These are phyloP conservation scores for Aquilaria malaccensis DNA, from an alignment of 345 rosid species.

Conservation along the genomic window DNA sequence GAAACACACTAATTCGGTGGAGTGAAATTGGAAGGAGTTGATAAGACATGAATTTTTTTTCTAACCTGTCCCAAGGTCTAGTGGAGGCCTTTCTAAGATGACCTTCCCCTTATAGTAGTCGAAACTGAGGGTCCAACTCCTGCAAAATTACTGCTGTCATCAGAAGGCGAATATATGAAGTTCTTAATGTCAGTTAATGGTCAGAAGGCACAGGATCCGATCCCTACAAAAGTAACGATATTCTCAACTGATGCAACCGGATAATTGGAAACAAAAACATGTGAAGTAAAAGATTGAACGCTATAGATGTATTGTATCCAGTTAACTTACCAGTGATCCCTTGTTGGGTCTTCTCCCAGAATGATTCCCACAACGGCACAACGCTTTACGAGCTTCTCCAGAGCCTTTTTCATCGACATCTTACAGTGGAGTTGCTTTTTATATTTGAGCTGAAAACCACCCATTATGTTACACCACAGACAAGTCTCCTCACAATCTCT, in stretches of 20 bases:
- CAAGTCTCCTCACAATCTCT: too few species aligned
- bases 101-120: slow-evolving; percentile 10
- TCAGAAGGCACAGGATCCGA: too few species aligned
- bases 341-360: slow-evolving; percentile 11
- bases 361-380: slow-evolving; percentile 10
- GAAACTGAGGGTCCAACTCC: slow-evolving; percentile 16
- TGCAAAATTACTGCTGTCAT: background rate
- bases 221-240: too few species aligned
- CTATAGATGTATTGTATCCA: background rate
- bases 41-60: background rate
- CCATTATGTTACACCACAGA: too few species aligned
- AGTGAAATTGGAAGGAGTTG: background rate
- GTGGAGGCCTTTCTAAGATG: slow-evolving; percentile 8
- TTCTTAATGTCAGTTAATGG: too few species aligned
- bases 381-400: slow-evolving; percentile 14
- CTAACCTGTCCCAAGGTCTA: slow-evolving; percentile 22
- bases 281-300: slow-evolving; percentile 4
- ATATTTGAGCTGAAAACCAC: too few species aligned
- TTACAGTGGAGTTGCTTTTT: background rate
- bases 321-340: slow-evolving; percentile 19
- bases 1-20: background rate
- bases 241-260: too few species aligned
- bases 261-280: slow-evolving; percentile 1
- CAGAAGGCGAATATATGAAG: too few species aligned
- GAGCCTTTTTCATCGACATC: slow-evolving; percentile 9